Evolutionary conservation across 768 basidiomycete genomes (phyloP), one percentile per base, ranked within the genome.

Genomic region (Boletus fagicola): DNA sequence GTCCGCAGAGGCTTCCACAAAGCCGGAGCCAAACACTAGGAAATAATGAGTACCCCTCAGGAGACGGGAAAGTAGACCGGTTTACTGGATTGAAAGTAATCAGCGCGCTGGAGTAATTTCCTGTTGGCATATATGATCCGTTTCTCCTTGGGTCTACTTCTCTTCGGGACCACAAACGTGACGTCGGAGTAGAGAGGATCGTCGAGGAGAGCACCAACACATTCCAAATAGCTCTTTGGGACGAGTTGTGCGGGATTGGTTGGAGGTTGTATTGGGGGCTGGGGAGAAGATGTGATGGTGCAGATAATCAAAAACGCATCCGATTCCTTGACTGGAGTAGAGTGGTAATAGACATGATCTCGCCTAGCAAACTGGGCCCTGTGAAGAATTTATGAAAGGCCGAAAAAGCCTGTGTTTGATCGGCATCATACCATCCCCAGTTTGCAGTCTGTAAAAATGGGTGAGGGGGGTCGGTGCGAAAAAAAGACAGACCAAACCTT

Each of bases 161-260:
- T 66, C 33, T 74, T 73, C 0, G 88, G 88, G 31, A 94, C 74
- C 20, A 92, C 75, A 61, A 94, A 94, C 68, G 88, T 85, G 18
- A 94, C 83, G 64, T 94, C 92, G 7, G 92, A 92, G 63, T 93
- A 94, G 13, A 81, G 67, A n/a, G 88, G 88, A 64, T 94, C 88
- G 63, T 94, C 86, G 11, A 94, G 75, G 26, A 94, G 73, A 33
- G 78, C 73, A 6, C 92, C 92, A n/a, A 93, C 77, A 15, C 85
- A 84, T 61, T 86, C 82, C 40, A 94, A 67, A 16, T 89, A 78
- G 53, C 77, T 77, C 63, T 80, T 85, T 0, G 92, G 90, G 9
- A 92, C 87, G 26, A 77, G 71, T 53, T 83, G 79, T 35, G 76
- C 74, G 30, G 79, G 78, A 4, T 77, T 69, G 4, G 73, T 33